Evolutionary conservation across 139 green algal genomes (phyloP), one percentile per base, ranked within the genome.

Genomic region (Microglena sp.): DNA sequence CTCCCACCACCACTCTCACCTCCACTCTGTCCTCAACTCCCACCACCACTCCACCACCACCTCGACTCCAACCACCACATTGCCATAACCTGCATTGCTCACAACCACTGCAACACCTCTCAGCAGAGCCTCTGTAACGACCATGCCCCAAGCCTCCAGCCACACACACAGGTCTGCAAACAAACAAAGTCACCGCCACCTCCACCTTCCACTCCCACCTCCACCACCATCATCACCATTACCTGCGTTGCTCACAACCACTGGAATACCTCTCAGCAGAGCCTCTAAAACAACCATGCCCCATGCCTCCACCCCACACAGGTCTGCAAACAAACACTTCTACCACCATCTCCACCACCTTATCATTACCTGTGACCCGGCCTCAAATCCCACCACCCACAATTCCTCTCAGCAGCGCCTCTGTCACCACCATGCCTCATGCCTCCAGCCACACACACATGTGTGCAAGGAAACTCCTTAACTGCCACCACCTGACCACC

Each of bases 391-490:
- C 11, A 11, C 11, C 18, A 11, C 11, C 40, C 7, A 72, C 72
- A 26, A 83, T 8, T 2, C 76, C 76, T 21, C 72, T 15, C 40
- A 78, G 66, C 58, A 76, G 18, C 1, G 63, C 69, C 24, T 81
- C 77, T 4, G 67, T 70, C 1, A 74, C 77, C 59, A 80, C 77
- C 77, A 84, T 80, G 44, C 77, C 77, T 61, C 68, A 84, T 0
- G 77, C 71, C 64, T 84, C 77, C 18, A 79, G 70, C 77, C 77
- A 84, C 29, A 81, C n/a, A n/a, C n/a, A n/a, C n/a, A n/a, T n/a
- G n/a, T n/a, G n/a, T n/a, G n/a, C n/a, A n/a, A n/a, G n/a, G n/a
- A n/a, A n/a, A n/a, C n/a, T n/a, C n/a, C n/a, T n/a, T n/a, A n/a
- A n/a, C n/a, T n/a, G n/a, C n/a, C n/a, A n/a, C n/a, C n/a, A n/a